Conservation (phyloP, 2,329 filamentous ascomycete genomes). For the Colletotrichum noveboracense region DNA sequence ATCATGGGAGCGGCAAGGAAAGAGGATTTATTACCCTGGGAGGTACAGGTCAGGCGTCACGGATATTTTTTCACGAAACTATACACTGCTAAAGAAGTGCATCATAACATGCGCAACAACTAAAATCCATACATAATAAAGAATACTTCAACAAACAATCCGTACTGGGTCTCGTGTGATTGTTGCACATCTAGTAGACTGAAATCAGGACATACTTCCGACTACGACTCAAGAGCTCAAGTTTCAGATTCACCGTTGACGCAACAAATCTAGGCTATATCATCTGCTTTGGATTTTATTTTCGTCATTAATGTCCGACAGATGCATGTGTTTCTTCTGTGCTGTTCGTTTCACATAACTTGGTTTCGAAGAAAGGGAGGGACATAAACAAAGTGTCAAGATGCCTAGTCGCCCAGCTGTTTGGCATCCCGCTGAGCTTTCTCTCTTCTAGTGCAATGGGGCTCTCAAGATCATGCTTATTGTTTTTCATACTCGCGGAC, state of each 20-base stretch:
- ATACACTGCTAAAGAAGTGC: neutral
- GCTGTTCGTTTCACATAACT: neutral
- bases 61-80: neutral
- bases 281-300: neutral
- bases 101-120: neutral
- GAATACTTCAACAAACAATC: neutral
- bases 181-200: neutral
- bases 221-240: neutral
- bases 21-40: neutral
- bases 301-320: neutral
- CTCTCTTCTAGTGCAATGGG: neutral
- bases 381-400: fast-evolving
- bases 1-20: neutral
- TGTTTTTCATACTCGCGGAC: neutral
- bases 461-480: fast-evolving
- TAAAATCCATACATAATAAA: neutral
- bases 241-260: neutral
- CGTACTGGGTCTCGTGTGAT: fast-evolving
- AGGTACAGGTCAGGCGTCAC: neutral
- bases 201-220: fast-evolving
- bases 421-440: neutral
- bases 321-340: neutral
- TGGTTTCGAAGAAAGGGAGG: neutral
- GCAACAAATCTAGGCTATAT: neutral
- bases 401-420: neutral